Evolutionary conservation across 495 filamentous ascomycete species (phyloP).

Genomic region (Emericellopsis terricola): DNA sequence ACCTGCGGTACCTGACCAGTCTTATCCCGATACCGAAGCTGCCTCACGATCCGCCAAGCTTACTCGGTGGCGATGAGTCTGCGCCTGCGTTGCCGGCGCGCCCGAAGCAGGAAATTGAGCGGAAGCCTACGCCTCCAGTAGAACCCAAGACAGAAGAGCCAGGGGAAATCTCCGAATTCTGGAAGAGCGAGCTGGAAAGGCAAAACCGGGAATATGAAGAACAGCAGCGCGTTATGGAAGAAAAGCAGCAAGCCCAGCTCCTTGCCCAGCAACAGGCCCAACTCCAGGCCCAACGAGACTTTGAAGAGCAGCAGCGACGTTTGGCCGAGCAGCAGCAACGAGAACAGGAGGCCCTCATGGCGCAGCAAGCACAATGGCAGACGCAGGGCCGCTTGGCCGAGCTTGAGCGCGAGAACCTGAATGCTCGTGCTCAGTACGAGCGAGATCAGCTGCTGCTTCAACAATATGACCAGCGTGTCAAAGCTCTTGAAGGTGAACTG

Average conservation of each 20-base stretch:
- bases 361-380: constrained; percentile 76
- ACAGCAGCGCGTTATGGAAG: constrained; percentile 72
- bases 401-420: constrained; percentile 84
- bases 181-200: constrained; percentile 77
- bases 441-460: constrained; percentile 92
- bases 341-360: constrained; percentile 75
- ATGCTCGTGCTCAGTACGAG: constrained; percentile 87
- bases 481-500: constrained; percentile 80
- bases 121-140: constrained; percentile 45
- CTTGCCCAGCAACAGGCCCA: constrained; percentile 55
- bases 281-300: constrained; percentile 72
- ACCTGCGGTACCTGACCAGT: constrained; percentile 86
- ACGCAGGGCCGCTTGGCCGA: constrained; percentile 88
- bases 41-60: constrained; percentile 80
- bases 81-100: constrained; percentile 68
- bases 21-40: constrained; percentile 92
- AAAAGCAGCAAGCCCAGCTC: constrained; percentile 53
- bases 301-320: constrained; percentile 82
- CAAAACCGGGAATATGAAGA: constrained; percentile 90
- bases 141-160: constrained; percentile 53
- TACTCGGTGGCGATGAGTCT: constrained; percentile 68
- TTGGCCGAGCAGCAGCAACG: constrained; percentile 77
- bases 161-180: constrained; percentile 93
- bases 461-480: constrained; percentile 88
- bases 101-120: constrained; percentile 53